Base-by-base conservation (phyloP, 2,329 filamentous ascomycete genomes). In the Monilinia fructigena region DNA sequence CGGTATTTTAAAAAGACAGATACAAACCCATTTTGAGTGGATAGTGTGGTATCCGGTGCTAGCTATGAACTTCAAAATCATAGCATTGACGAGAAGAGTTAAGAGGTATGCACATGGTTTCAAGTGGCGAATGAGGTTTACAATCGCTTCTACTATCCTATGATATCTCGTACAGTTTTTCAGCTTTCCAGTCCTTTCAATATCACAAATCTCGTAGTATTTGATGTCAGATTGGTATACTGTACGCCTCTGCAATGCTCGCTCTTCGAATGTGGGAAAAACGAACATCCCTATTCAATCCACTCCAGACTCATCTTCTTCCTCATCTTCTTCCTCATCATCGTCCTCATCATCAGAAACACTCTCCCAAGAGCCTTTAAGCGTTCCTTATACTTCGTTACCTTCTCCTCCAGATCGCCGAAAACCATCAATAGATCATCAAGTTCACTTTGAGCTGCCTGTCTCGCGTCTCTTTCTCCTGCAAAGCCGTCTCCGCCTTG, bases 341-440 rank as follows among this genome's bases (percentile, higher is more conserved):
- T 87, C 89, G 23, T 88, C 88, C 69, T 93, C 91, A n/a, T 81
- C 89, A 70, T 94, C 91, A 1, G 91, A 93, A 12, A 94, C 86
- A 68, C 82, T 81, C 74, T 91, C 85, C 90, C 90, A 23, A 92
- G 80, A 28, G 83, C 85, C 82, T 86, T 73, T 20, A 77, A 69
- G 52, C 66, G 68, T 26, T 73, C 68, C 83, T 91, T 94, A 75
- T 94, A 92, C 72, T 85, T 86, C 53, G 83, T 82, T 59, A 87
- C 82, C 79, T 93, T 94, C 64, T 92, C 89, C 77, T 95, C 91
- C 23, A 93, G 75, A 74, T 95, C 91, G 18, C 86, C 87, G 77
- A 93, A 92, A 6, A 95, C 88, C 80, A 94, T 90, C 47, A 95
- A 79, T 64, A 94, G 81, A 76, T 95, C 91, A 71, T 95, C 91